Conservation (phyloP, 495 filamentous ascomycete genomes). For the Aspergillus hancockii region DNA sequence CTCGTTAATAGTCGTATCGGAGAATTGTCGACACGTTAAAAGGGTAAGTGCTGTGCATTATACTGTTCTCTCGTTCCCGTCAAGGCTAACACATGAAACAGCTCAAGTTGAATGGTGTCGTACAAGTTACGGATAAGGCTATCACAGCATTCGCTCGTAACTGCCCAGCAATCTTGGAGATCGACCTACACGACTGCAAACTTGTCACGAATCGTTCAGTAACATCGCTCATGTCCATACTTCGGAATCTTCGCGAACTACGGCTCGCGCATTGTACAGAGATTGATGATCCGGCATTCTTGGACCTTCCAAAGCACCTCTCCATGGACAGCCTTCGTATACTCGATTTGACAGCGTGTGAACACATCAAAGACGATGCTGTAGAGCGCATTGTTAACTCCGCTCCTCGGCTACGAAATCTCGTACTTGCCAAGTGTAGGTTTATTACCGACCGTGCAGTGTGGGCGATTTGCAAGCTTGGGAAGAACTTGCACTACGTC, state of each 20-base stretch:
- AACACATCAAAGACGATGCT: conserved; percentile 77
- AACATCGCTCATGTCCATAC: conserved; percentile 71
- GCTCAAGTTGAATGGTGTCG: conserved; percentile 93
- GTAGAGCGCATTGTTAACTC: conserved; percentile 82
- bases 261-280: conserved; percentile 80
- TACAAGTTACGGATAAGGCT: conserved; percentile 73
- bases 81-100: conserved; percentile 38
- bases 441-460: conserved; percentile 90
- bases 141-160: conserved; percentile 82
- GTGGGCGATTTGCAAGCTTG: conserved; percentile 79
- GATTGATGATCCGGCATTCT: conserved; percentile 82
- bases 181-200: conserved; percentile 87
- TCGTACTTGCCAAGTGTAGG: conserved; percentile 91
- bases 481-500: conserved; percentile 95
- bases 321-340: conserved; percentile 87
- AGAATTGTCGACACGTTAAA: conserved; percentile 83
- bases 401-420: conserved; percentile 85
- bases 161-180: conserved; percentile 91
- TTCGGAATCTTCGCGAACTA: conserved; percentile 82
- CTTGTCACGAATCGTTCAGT: conserved; percentile 78
- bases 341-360: conserved; percentile 88
- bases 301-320: conserved; percentile 68
- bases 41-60: conserved; percentile 56
- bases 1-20: conserved; percentile 77
- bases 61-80: not conserved